These are phyloP conservation scores for Globisporangium canariense DNA, from an alignment of 352 stramenopile species.

Conservation along the genomic window DNA sequence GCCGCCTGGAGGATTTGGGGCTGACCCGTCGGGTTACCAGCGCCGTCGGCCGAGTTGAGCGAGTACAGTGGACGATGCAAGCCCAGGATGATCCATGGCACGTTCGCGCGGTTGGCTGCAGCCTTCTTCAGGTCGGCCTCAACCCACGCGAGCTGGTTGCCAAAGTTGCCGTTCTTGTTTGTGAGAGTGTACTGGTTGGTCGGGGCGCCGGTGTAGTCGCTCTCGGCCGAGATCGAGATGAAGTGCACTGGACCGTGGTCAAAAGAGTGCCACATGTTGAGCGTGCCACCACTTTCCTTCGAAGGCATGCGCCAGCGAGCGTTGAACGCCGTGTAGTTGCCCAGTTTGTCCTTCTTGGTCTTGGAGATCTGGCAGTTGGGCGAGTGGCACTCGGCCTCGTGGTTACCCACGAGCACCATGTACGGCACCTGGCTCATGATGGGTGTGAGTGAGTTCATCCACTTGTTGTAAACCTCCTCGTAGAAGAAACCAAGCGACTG, in stretches of 20 bases:
- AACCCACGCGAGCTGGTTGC: constrained; percentile 48
- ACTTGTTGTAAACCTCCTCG: constrained; percentile 85
- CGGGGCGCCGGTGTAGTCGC: constrained; percentile 41
- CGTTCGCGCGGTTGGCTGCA: constrained; percentile 34
- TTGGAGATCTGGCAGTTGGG: constrained; percentile 48
- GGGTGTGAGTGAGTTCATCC: constrained; percentile 61
- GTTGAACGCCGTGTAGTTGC: too few relatives aligned
- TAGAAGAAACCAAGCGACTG: constrained; percentile 67
- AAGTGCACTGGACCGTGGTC: constrained; percentile 81
- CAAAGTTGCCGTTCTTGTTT: constrained; percentile 40
- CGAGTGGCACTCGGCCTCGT: constrained; percentile 87
- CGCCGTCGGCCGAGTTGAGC: too few relatives aligned
- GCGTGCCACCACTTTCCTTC: constrained; percentile 40
- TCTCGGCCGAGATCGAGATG: constrained; percentile 78
- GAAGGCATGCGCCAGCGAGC: constrained; percentile 84
- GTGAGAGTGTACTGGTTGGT: constrained; percentile 31
- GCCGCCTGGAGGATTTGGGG: constrained; percentile 27
- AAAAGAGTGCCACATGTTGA: constrained; percentile 91
- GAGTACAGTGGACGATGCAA: constrained; percentile 44
- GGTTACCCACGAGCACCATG: constrained; percentile 86
- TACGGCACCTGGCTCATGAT: constrained; percentile 65
- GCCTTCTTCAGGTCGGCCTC: constrained; percentile 46
- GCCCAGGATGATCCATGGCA: constrained; percentile 48
- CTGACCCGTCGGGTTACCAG: neutral
- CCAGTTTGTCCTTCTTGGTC: constrained; percentile 45